A percentile compares a stretch with the other conserved stretches of the same genome.
Evolutionary conservation across 768 basidiomycete genomes (phyloP).

Genomic region (Collybia sordida): DNA sequence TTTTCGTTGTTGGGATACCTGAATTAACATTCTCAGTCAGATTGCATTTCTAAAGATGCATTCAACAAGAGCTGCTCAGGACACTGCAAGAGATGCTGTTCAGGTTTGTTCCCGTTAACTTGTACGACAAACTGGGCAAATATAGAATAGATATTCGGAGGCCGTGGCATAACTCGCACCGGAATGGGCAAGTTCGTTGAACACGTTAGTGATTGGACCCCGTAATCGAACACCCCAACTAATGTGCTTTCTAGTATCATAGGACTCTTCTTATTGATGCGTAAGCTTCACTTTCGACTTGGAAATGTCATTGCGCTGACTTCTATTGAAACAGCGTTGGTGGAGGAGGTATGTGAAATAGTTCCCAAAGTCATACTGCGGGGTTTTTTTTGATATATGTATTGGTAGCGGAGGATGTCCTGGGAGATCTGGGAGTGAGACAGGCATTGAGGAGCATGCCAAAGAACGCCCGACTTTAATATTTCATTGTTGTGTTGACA

Average conservation of each 20-base stretch:
- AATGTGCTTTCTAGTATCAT: constrained; percentile 37
- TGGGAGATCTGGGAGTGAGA: constrained; percentile 73
- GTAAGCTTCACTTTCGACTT: constrained; percentile 29
- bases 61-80: constrained; percentile 58
- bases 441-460: constrained; percentile 75
- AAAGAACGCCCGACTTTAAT: constrained; percentile 48
- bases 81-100: constrained; percentile 56
- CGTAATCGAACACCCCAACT: no score
- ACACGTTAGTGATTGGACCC: constrained; percentile 54
- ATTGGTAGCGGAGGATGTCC: constrained; percentile 57
- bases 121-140: constrained; percentile 22
- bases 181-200: constrained; percentile 82
- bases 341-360: constrained; percentile 12
- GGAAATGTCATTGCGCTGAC: background rate
- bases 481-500: background rate
- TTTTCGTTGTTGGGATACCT: background rate
- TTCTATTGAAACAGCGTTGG: constrained; percentile 5
- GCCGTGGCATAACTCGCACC: constrained; percentile 79
- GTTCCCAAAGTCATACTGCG: no score
- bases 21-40: constrained; percentile 34
- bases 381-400: background rate
- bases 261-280: constrained; percentile 53
- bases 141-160: constrained; percentile 77
- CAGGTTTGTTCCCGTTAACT: constrained; percentile 17
- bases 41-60: constrained; percentile 74